Conservation (phyloP, 139 green algal genomes). For the Tetratostichococcus sp. region DNA sequence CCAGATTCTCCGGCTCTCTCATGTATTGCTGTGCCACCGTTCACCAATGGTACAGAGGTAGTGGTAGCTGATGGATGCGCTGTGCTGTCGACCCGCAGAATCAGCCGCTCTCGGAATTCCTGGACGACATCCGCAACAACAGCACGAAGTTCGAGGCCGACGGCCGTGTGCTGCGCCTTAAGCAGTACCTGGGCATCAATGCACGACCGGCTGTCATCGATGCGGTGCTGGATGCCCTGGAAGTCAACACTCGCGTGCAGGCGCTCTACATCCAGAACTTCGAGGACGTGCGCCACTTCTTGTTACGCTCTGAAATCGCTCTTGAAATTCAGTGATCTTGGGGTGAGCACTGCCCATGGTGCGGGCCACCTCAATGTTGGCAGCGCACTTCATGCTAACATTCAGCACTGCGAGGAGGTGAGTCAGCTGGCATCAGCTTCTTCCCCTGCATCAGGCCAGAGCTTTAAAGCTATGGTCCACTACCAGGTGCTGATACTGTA, state of each 20-base stretch:
- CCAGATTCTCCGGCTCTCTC: too few relatives aligned
- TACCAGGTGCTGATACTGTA: too few relatives aligned
- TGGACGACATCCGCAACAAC: slow-evolving; percentile 32
- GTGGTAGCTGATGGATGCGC: too few relatives aligned
- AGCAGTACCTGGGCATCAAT: slow-evolving; percentile 37
- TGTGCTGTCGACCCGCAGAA: neutral
- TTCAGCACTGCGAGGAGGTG: too few relatives aligned
- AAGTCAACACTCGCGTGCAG: slow-evolving; percentile 50
- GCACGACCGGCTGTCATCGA: slow-evolving; percentile 33
- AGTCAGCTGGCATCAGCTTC: too few relatives aligned
- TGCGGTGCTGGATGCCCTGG: slow-evolving; percentile 52
- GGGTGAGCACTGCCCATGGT: neutral
- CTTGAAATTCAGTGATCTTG: neutral
- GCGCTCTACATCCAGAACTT: slow-evolving; percentile 72
- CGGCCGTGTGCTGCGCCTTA: slow-evolving; percentile 53
- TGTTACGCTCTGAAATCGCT: neutral
- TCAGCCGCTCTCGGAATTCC: slow-evolving; percentile 16
- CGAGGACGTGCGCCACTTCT: slow-evolving; percentile 21
- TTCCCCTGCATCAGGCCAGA: too few relatives aligned
- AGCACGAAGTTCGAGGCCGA: slow-evolving; percentile 37
- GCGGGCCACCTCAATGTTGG: too few relatives aligned
- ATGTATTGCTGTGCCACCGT: too few relatives aligned
- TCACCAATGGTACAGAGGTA: neutral
- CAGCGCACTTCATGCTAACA: too few relatives aligned
- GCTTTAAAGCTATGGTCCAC: too few relatives aligned